Base-by-base conservation (phyloP, 768 basidiomycete genomes). In the Tremella yokohamensis region DNA sequence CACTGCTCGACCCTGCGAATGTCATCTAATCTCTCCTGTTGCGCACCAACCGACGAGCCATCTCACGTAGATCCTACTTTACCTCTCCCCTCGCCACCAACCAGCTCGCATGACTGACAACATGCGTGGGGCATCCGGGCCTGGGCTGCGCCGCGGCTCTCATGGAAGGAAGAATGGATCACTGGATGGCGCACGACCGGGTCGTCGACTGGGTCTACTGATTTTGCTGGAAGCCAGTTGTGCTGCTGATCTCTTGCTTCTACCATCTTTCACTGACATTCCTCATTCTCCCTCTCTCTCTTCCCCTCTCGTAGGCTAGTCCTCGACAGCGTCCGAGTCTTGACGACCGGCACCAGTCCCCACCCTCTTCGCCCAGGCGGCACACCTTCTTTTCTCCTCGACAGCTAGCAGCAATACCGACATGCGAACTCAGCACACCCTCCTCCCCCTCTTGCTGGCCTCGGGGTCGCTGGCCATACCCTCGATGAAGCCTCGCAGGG, bases 401-500 rank as follows among this genome's bases (percentile, higher is more conserved):
- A 16, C 44, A 45, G 54, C 54, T 56, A 19, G 48, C 20, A 20
- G 48, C 48, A 49, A 16, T 40, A 45, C 25, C 19, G 15, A 26
- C 57, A 52, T 51, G 38, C 63, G 62, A 61, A 57, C 51, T 20
- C 48, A 64, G 26, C 59, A 52, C n/a, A 47, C 54, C 18, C 58
- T 68, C 37, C 62, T 71, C 37, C 56, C 66, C 13, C 69, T 65
- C n/a, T 50, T 68, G 22, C 60, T 68, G 9, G 69, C 62, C 13
- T 50, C 58, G 4, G 24, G 60, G 8, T 51, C 64, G 12, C 39
- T 64, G 16, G 69, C 69, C 13, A 39, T 64, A 15, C 69, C 69
- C 12, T 50, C 51, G 16, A 40, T 40, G 16, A 52, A 42, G 15
- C 49, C 44, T 20, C 56, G 59, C 16, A 44, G 53, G 15, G 24